Percentiles rank a stretch among this genome's conserved stretches.
These are phyloP conservation scores for Brassica balearica DNA, from an alignment of 441 rosid genomes.

Conservation along the genomic window DNA sequence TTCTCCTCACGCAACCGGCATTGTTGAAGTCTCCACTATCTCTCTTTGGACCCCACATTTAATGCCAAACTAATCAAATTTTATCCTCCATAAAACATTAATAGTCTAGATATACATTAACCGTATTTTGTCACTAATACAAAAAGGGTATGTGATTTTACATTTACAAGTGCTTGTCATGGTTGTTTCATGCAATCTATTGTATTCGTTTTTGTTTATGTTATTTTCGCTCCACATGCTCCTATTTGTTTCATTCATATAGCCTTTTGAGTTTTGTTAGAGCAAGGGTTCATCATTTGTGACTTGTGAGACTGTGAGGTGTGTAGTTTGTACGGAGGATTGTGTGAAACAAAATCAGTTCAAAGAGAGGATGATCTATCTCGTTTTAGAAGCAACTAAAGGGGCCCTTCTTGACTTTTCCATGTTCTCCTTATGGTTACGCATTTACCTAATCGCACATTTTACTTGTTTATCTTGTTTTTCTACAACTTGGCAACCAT, in stretches of 20 bases:
- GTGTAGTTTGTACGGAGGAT: slow-evolving; percentile 29
- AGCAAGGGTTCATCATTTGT: neutral
- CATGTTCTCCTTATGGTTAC: slow-evolving; percentile 3
- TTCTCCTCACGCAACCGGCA: slow-evolving; percentile 43
- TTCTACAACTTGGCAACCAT: slow-evolving; percentile 1
- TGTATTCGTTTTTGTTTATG: neutral
- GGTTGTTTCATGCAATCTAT: slow-evolving; percentile 1
- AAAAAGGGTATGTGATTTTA: neutral
- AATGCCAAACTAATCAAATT: slow-evolving; percentile 3
- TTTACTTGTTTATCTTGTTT: slow-evolving; percentile 32
- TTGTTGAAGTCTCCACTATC: slow-evolving; percentile 39
- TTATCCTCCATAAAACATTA: neutral
- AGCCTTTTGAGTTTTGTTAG: neutral
- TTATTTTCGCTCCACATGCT: neutral
- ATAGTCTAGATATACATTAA: slow-evolving; percentile 9
- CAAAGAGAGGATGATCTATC: slow-evolving; percentile 23
- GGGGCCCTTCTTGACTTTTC: slow-evolving; percentile 18
- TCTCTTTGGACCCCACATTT: slow-evolving; percentile 29
- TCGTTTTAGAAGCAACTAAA: slow-evolving; percentile 37
- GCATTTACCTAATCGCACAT: slow-evolving; percentile 28
- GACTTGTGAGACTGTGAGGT: slow-evolving; percentile 21
- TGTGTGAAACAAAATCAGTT: slow-evolving; percentile 7
- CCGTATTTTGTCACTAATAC: slow-evolving; percentile 2
- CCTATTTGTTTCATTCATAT: neutral
- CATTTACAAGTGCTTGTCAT: neutral